Conservation (phyloP, 2,329 filamentous ascomycete genomes). For the Exophiala aquamarina region DNA sequence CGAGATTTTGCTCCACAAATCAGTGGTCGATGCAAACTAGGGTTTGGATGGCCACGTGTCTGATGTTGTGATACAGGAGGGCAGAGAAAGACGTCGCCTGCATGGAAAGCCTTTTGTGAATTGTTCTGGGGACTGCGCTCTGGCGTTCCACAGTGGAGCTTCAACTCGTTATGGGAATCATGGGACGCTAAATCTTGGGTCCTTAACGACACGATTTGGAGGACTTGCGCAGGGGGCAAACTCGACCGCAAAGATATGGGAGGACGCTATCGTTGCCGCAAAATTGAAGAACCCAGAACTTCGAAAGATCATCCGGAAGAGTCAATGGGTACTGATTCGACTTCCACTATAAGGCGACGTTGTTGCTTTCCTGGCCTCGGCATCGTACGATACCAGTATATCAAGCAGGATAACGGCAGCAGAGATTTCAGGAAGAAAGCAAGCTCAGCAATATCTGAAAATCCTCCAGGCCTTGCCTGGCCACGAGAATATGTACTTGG, state of each 20-base stretch:
- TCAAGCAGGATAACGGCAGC: constrained; percentile 5
- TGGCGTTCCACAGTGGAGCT: constrained; percentile 1
- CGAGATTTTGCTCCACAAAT: background rate
- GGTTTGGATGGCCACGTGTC: background rate
- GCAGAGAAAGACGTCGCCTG: background rate
- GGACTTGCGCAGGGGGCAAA: background rate
- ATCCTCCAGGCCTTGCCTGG: constrained; percentile 9
- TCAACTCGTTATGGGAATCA: constrained; percentile 8
- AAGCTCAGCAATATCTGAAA: constrained; percentile 9
- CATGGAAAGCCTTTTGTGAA: constrained; percentile 3
- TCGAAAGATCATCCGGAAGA: constrained; percentile 2
- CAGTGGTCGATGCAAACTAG: too few relatives aligned
- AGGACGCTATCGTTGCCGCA: constrained; percentile 3
- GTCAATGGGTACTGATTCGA: constrained; percentile 2
- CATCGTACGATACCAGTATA: constrained; percentile 7
- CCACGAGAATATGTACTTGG: constrained; percentile 15
- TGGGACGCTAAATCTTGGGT: constrained; percentile 2
- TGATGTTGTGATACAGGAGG: constrained; percentile 1
- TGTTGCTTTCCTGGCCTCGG: constrained; percentile 8
- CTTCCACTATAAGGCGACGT: constrained; percentile 10
- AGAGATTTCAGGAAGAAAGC: constrained; percentile 3
- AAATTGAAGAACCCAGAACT: constrained; percentile 2
- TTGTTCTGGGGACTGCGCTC: constrained; percentile 5
- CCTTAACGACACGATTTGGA: constrained; percentile 5
- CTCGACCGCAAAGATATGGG: constrained; percentile 2